Evolutionary conservation across 495 filamentous ascomycete species (phyloP).

Genomic region (Stereocaulon alpinum): DNA sequence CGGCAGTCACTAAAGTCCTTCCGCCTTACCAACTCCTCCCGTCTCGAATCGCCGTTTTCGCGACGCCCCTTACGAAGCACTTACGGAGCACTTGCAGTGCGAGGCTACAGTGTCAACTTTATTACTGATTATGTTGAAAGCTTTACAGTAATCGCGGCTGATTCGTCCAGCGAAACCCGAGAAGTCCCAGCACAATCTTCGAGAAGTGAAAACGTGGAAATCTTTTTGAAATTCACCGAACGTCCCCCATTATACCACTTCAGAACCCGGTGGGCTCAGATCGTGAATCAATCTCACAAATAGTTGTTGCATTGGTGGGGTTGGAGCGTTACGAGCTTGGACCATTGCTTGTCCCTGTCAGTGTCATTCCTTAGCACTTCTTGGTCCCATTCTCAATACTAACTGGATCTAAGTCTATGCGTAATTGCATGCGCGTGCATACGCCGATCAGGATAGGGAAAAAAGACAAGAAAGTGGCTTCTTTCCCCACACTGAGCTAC

Average conservation of each 20-base stretch:
- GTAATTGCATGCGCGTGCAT: constrained; percentile 12
- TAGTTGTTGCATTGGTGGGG: constrained; percentile 12
- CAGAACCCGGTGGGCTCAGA: not conserved
- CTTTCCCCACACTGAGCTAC: constrained; percentile 9
- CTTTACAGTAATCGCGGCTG: not conserved
- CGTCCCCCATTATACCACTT: not conserved
- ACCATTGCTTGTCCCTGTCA: constrained; percentile 7
- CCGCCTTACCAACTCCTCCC: not conserved
- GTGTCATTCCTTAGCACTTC: not conserved
- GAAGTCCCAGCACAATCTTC: not conserved
- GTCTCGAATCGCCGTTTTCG: constrained; percentile 2
- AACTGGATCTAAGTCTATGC: constrained; percentile 1
- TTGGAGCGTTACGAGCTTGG: not conserved
- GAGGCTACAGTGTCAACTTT: not conserved
- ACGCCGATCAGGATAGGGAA: constrained; percentile 7
- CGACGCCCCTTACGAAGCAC: not conserved
- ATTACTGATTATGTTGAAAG: not conserved
- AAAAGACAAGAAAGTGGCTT: not conserved
- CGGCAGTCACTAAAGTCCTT: not conserved
- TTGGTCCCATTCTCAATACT: not conserved
- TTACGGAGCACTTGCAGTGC: not conserved
- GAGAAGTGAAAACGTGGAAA: not conserved
- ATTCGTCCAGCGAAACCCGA: not conserved
- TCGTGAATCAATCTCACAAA: not conserved
- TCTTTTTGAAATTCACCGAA: not conserved